Conservation (phyloP, 1,284 basidiomycete species). For the Trichosporon sp. region DNA sequence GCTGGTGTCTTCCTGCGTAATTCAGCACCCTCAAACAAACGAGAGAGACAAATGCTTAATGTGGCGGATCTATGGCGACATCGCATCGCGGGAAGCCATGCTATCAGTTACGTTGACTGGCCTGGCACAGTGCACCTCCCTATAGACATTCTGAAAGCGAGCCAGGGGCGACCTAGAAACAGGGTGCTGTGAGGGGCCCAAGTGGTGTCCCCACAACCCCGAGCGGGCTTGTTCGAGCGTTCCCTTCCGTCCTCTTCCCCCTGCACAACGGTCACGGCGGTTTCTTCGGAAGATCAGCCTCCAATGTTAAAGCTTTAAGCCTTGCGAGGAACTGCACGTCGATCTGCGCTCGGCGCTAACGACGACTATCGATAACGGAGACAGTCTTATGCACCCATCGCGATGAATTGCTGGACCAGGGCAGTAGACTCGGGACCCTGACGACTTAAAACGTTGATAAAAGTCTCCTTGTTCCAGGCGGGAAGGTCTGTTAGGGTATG, state of each 20-base stretch:
- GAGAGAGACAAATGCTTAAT: not conserved
- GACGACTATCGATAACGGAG: not conserved
- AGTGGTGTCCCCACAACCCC: conserved; percentile 11
- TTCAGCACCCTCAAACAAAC: not conserved
- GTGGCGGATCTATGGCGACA: not conserved
- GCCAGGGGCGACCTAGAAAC: not conserved
- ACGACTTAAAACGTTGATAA: conserved; percentile 16
- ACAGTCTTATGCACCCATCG: not conserved
- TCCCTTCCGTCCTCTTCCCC: conserved; percentile 3
- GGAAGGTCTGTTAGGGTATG: not conserved
- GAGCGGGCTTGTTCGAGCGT: conserved; percentile 1
- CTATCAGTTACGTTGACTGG: not conserved
- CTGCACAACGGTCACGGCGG: not conserved
- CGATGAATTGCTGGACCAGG: conserved; percentile 7
- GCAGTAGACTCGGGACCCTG: not conserved
- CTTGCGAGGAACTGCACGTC: not conserved
- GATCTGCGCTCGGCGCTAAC: not conserved
- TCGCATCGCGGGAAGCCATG: not conserved
- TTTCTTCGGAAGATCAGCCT: not conserved
- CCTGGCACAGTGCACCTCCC: not conserved
- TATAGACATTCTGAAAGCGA: not conserved
- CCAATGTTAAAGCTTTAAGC: not conserved
- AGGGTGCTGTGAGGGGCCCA: conserved; percentile 13
- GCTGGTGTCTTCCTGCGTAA: not conserved
- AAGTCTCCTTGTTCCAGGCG: conserved; percentile 19